A percentile compares a stretch with the other conserved stretches of the same genome.
These are phyloP conservation scores for Earliella scabrosa DNA, from an alignment of 1,284 basidiomycete genomes.

Conservation along the genomic window DNA sequence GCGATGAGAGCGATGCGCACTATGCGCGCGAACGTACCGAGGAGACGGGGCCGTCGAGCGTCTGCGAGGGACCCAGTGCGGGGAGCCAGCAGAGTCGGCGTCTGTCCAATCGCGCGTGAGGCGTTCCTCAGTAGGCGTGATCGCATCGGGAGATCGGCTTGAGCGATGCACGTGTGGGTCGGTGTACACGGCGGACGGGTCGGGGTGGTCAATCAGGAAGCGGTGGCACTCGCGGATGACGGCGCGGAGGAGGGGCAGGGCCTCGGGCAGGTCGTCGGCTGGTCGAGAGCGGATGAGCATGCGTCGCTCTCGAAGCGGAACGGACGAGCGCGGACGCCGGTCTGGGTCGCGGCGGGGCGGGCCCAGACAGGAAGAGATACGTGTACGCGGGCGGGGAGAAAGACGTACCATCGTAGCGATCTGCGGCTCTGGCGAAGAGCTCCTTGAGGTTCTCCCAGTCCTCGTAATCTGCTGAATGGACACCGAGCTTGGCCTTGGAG, in stretches of 20 bases:
- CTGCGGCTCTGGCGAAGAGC: constrained; percentile 56
- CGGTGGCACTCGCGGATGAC: constrained; percentile 70
- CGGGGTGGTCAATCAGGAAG: constrained; percentile 54
- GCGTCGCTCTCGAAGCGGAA: background rate
- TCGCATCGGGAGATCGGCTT: constrained; percentile 25
- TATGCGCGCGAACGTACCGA: background rate
- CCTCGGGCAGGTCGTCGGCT: constrained; percentile 52
- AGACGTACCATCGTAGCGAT: constrained; percentile 60
- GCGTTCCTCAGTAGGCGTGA: constrained; percentile 38
- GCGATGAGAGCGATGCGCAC: background rate
- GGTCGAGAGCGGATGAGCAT: constrained; percentile 10
- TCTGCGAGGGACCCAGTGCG: constrained; percentile 8
- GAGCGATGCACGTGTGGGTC: constrained; percentile 15
- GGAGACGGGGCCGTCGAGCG: constrained; percentile 1
- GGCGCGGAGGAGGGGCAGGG: constrained; percentile 58
- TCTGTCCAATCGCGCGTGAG: constrained; percentile 38
- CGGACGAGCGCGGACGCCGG: background rate
- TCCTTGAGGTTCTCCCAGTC: constrained; percentile 73
- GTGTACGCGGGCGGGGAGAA: too few relatives aligned
- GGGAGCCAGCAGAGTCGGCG: constrained; percentile 10
- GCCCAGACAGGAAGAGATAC: constrained; percentile 23
- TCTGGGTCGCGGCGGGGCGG: background rate
- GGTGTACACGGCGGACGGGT: constrained; percentile 56
- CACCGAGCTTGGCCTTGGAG: constrained; percentile 19
- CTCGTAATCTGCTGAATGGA: constrained; percentile 42